Percentiles rank a stretch among this genome's conserved stretches.
Evolutionary conservation across 2,329 filamentous ascomycete species (phyloP).

Genomic region (Karstenula rhodostoma): DNA sequence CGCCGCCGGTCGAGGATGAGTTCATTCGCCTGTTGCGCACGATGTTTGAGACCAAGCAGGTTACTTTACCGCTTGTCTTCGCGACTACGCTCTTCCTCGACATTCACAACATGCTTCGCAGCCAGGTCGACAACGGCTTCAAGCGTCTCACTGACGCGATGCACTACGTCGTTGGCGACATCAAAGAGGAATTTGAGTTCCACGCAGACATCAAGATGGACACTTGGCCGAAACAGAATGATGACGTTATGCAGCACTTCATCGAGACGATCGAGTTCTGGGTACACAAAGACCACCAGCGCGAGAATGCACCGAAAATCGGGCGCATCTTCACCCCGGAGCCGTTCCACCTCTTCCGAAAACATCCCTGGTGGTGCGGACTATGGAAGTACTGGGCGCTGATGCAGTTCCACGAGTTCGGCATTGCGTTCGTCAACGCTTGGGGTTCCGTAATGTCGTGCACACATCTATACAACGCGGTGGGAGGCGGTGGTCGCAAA

Average conservation of each 20-base stretch:
- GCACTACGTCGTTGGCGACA: too few species aligned
- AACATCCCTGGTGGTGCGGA: slow-evolving; percentile 43
- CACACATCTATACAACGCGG: slow-evolving; percentile 55
- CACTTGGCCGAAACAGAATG: slow-evolving; percentile 27
- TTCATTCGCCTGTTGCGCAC: too few species aligned
- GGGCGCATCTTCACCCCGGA: slow-evolving; percentile 8
- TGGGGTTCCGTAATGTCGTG: slow-evolving; percentile 53
- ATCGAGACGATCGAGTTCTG: slow-evolving; percentile 17
- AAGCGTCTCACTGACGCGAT: too few species aligned
- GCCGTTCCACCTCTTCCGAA: slow-evolving; percentile 19
- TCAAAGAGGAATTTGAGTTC: too few species aligned
- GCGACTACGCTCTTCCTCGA: too few species aligned
- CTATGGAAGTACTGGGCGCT: slow-evolving; percentile 50
- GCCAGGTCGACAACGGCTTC: too few species aligned
- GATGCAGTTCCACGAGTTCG: slow-evolving; percentile 39
- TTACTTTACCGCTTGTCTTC: too few species aligned
- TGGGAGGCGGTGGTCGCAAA: slow-evolving; percentile 40
- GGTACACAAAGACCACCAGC: slow-evolving; percentile 17
- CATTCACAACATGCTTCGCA: too few species aligned
- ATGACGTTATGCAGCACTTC: slow-evolving; percentile 20
- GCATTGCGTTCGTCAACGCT: slow-evolving; percentile 46
- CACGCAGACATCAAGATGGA: slow-evolving; percentile 24
- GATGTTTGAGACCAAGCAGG: too few species aligned
- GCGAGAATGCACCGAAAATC: slow-evolving; percentile 3
- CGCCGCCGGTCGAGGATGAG: too few species aligned